Base-by-base conservation (phyloP, 306 rosid species). In the Canavalia gladiata region DNA sequence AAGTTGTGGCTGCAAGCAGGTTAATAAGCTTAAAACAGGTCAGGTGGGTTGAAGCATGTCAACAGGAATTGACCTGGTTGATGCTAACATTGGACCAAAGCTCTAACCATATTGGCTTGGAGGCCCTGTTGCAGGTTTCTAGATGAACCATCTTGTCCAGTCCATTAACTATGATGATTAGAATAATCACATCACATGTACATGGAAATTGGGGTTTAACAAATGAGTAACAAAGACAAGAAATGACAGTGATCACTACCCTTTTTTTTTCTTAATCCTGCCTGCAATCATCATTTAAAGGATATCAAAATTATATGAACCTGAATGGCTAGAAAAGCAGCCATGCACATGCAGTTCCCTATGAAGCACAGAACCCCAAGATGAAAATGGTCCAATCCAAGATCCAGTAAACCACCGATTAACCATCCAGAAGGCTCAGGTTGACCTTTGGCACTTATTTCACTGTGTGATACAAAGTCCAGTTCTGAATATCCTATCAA, bases 281-380 rank as follows among this genome's bases (percentile, higher is more conserved):
- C 25, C 11, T 62, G 39, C 31, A 75, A 28, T 82, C 59, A 54
- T 46, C 56, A 62, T 11, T 63, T 62, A 39, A 74, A 83, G 59
- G 55, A 71, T 1, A 67, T 62, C 31, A 57, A 72, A 79, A 10
- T 46, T 46, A 65, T 47, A 77, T 5, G 78, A 85, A 95, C 99
- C 97, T 95, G 99, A 86, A 93, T 88, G 74, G 97, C 83, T 76
- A 95, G 84, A 86, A 89, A 93, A 66, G 92, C 84, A 75, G 98
- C 97, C 99, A 95, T 95, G 95, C 99, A 95, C 88, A 95, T 86
- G 81, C 94, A 91, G 86, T 95, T 95, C 75, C 97, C 99, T 28
- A 95, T 76, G 81, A 95, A 88, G 91, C 97, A 95, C 64, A 95
- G 49, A 50, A 93, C 98, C 69, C 99, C 99, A 6, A 95, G 78